Base-by-base conservation (phyloP, 208 protist genomes). In the Trypanosoma platydactyli region DNA sequence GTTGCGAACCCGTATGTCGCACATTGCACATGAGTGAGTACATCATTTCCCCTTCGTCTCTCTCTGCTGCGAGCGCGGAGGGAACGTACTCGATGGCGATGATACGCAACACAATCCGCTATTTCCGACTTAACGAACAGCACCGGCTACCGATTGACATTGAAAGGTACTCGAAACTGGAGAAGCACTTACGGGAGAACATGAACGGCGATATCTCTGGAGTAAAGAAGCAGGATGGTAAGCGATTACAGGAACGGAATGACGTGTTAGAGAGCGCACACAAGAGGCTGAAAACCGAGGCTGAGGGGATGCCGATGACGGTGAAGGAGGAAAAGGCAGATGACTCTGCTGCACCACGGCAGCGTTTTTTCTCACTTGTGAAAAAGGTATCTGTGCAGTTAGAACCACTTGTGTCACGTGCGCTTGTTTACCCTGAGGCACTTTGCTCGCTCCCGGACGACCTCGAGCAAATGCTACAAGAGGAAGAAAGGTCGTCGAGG, bases 1-100 rank as follows among this genome's bases (percentile, higher is more conserved):
- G 87, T 77, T 93, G 84, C 73, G 86, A 96, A 74, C 91, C 91
- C 7, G 88, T 94, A n/a, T 93, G 88, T 57, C 80, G 91, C 45
- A 93, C 91, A 1, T 58, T 77, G 22, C 80, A 83, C 64, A 79
- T 94, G 69, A 83, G 93, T 71, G 78, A 94, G 71, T 96, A 96
- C 74, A 71, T 67, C 55, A 73, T 96, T 18, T 81, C 86, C 64
- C 80, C 77, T 59, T 76, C 79, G 27, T 94, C 91, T 12, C 75
- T 96, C 25, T 91, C 91, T 24, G 88, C 91, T 1, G 88, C 91
- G 24, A 88, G 72, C 33, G 86, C 88, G 3, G 88, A 96, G 64
- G 91, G 88, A 42, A 96, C 83, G 33, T 96, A 96, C 77, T 79
- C 82, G 6, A 76, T 69, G n/a, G 79, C 68, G 29, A 95, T 95